These are phyloP conservation scores for Citeromyces hawaiiensis DNA, from an alignment of 1,139 yeast species.

Conservation along the genomic window DNA sequence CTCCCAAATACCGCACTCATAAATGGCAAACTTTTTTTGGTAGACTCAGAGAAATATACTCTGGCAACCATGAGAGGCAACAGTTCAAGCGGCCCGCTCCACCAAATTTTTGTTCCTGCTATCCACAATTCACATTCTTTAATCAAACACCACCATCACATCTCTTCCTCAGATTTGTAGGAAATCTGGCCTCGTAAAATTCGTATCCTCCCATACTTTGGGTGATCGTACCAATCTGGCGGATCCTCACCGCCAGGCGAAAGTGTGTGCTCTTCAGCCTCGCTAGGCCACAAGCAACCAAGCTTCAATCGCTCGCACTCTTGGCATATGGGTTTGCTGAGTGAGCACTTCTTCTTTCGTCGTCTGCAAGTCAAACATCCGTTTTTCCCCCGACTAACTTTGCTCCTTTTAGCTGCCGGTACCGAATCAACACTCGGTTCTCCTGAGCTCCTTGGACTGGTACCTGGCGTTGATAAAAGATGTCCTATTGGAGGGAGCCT, in stretches of 20 bases:
- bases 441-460: not conserved
- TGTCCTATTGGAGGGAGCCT: not conserved
- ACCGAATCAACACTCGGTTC: not conserved
- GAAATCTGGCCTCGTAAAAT: not conserved
- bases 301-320: conserved; percentile 44
- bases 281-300: conserved; percentile 37
- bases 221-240: not conserved
- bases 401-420: not conserved
- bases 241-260: conserved; percentile 7
- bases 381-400: conserved; percentile 13
- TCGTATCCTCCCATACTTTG: not conserved
- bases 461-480: not conserved
- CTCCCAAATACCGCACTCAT: too few species aligned
- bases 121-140: too few species aligned
- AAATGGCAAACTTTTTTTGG: too few species aligned
- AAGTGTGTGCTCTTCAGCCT: conserved; percentile 17
- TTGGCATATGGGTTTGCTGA: conserved; percentile 43
- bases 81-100: too few species aligned
- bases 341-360: conserved; percentile 66
- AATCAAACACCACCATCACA: too few species aligned
- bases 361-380: conserved; percentile 68
- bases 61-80: too few species aligned
- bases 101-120: too few species aligned
- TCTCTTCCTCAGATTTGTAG: not conserved
- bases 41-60: too few species aligned